These are phyloP conservation scores for Suillus ampliporus DNA, from an alignment of 768 basidiomycete species.

Conservation along the genomic window DNA sequence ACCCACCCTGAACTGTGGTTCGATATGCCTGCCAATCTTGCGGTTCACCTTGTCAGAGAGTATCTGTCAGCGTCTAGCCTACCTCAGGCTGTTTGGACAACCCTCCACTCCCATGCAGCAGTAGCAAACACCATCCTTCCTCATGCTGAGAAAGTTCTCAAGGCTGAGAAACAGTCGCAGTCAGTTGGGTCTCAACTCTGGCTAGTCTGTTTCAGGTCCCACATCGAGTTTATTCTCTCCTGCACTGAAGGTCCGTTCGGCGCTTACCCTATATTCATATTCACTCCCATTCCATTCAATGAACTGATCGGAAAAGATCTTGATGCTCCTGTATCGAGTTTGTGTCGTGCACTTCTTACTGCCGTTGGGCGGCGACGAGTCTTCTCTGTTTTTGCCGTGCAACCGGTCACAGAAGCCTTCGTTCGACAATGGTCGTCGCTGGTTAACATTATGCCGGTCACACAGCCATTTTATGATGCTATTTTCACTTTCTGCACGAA, in stretches of 20 bases:
- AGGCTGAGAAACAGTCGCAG: constrained; percentile 15
- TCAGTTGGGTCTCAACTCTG: constrained; percentile 23
- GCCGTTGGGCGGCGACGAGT: constrained; percentile 47
- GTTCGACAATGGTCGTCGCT: constrained; percentile 51
- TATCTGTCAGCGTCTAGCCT: constrained; percentile 25
- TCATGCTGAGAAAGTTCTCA: constrained; percentile 38
- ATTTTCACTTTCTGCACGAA: constrained; percentile 60
- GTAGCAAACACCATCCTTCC: constrained; percentile 48
- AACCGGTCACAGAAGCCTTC: constrained; percentile 52
- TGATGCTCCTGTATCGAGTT: not conserved
- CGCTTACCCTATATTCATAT: constrained; percentile 71
- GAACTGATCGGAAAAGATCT: constrained; percentile 44
- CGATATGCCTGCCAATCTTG: constrained; percentile 22
- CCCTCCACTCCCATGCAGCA: constrained; percentile 33
- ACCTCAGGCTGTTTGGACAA: constrained; percentile 31
- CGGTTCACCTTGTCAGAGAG: constrained; percentile 7
- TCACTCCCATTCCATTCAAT: constrained; percentile 48
- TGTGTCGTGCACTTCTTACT: constrained; percentile 32
- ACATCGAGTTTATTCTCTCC: constrained; percentile 55
- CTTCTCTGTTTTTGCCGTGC: constrained; percentile 69
- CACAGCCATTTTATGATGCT: constrained; percentile 64
- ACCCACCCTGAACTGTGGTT: not conserved
- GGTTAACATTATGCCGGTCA: constrained; percentile 46
- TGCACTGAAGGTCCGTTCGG: constrained; percentile 62
- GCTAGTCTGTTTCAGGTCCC: constrained; percentile 30